A percentile compares a stretch with the other conserved stretches of the same genome.
Evolutionary conservation across 73 alveolate species (phyloP).

Genomic region (Paramecium biaurelia): DNA sequence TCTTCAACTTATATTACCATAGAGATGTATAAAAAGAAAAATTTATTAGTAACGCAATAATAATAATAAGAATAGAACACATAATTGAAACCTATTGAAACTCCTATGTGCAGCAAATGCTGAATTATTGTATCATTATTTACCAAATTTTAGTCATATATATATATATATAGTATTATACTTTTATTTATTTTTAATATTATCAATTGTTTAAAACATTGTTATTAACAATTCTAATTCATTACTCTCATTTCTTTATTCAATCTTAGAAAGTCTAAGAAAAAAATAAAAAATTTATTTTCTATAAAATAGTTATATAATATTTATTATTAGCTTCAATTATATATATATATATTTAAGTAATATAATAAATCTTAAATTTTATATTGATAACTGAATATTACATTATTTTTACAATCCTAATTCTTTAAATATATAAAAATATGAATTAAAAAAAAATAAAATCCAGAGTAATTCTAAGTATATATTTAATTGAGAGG

Average conservation of each 20-base stretch:
- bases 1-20: background rate
- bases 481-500: background rate
- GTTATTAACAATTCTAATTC: background rate
- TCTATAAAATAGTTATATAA: no score
- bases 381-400: no score
- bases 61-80: background rate
- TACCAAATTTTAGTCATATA: background rate
- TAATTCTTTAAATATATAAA: no score
- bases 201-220: no score
- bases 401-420: background rate
- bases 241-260: background rate
- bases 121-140: background rate
- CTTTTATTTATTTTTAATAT: background rate
- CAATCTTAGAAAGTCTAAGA: background rate
- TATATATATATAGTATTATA: background rate
- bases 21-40: conserved; percentile 17
- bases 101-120: conserved; percentile 37
- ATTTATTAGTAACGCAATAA: background rate
- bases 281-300: no score
- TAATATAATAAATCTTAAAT: no score
- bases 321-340: no score
- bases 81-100: background rate
- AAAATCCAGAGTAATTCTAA: background rate
- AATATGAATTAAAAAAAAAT: no score
- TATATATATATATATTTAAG: no score